Base-by-base conservation (phyloP, 1,284 basidiomycete species). In the Bondarzewia mesenterica region DNA sequence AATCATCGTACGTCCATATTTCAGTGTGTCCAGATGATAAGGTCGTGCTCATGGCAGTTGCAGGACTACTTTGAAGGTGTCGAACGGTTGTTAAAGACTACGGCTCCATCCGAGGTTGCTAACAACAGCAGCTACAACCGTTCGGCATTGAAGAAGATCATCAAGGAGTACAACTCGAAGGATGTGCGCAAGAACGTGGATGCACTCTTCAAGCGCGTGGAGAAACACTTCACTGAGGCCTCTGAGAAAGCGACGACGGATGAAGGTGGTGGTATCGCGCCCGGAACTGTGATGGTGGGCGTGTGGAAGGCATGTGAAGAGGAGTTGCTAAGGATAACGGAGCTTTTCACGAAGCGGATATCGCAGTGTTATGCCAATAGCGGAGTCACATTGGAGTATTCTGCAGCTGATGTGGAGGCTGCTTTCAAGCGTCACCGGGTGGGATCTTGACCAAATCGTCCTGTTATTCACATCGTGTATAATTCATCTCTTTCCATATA, bases 61-160 rank as follows among this genome's bases (percentile, higher is more conserved):
- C 59, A 95, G 93, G 95, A 97, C 64, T 97, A 89, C 65, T 94
- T 96, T 58, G 90, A 95, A 50, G 93, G 90, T 1, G 76, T 97
- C 35, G 93, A 98, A 57, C 80, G 87, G 12, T 73, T 93, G 2
- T 70, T 97, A 21, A 83, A 87, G 59, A 87, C 85, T 3, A 89
- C 88, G 0, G 83, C 86, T 1, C 79, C 92, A 0, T 78, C 74
- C 32, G 93, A 97, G 59, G 79, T 98, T 10, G 68, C 82, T 2
- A 78, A 84, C 46, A 93, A 89, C 60, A 73, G 75, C 49, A 82
- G 75, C 41, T 97, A 91, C 65, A 89, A 75, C 55, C 85, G 85
- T 56, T 78, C 81, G 0, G 71, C 86, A 0, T 70, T 93, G 27
- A 93, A 92, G 63, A 91, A 92, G 61, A 77, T 92, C 7, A 68